Percentiles rank a stretch among this genome's conserved stretches.
These are phyloP conservation scores for Groenewaldozyma auringiensis DNA, from an alignment of 1,139 yeast species.

Conservation along the genomic window DNA sequence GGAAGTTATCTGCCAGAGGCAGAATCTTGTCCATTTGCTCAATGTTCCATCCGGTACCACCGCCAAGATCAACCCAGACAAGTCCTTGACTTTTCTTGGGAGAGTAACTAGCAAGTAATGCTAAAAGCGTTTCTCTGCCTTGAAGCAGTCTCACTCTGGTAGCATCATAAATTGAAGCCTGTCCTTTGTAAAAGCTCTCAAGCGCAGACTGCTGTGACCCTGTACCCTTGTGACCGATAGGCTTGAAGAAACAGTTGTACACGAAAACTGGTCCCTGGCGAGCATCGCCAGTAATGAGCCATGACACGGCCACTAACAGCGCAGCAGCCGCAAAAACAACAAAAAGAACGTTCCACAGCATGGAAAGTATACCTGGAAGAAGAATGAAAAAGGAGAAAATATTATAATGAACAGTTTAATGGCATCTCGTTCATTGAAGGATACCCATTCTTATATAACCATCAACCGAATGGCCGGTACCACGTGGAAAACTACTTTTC, in stretches of 20 bases:
- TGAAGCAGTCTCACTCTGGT: constrained; percentile 58
- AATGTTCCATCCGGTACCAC: constrained; percentile 78
- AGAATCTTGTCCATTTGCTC: constrained; percentile 60
- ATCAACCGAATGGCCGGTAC: too few relatives aligned
- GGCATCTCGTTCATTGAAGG: too few relatives aligned
- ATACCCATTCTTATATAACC: too few relatives aligned
- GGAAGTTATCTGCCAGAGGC: constrained; percentile 44
- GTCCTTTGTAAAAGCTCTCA: constrained; percentile 66
- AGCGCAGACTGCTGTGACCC: constrained; percentile 58
- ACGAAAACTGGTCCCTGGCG: constrained; percentile 20
- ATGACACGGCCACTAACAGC: neutral
- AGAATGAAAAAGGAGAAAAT: neutral
- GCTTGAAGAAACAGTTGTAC: constrained; percentile 57
- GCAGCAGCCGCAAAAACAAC: neutral
- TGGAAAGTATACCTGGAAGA: neutral
- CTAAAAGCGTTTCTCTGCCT: constrained; percentile 62
- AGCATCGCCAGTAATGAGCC: constrained; percentile 4
- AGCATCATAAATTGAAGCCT: constrained; percentile 66
- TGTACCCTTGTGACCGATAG: constrained; percentile 43
- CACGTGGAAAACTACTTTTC: too few relatives aligned
- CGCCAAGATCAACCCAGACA: constrained; percentile 79
- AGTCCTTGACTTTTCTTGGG: constrained; percentile 33
- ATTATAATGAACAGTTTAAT: neutral
- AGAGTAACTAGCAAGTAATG: constrained; percentile 50
- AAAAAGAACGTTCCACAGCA: neutral